A percentile compares a stretch with the other conserved stretches of the same genome.
Conservation (phyloP, 169 alveolate species). For the Eimeria maxima region DNA sequence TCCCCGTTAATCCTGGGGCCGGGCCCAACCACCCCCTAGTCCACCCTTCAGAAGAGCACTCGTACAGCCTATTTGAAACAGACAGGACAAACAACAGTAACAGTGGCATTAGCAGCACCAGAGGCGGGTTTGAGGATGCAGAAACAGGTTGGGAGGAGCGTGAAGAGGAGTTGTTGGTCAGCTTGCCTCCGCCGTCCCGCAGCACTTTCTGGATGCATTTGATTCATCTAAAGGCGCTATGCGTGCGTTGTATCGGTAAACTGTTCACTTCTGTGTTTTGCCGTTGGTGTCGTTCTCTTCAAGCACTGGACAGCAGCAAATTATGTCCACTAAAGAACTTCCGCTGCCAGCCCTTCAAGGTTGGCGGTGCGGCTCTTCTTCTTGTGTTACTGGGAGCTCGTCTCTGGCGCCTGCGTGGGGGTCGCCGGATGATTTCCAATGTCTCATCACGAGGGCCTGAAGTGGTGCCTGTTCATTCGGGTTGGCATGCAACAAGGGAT, state of each 20-base stretch:
- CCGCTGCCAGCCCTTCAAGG: not conserved
- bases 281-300: not conserved
- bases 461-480: not conserved
- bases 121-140: not conserved
- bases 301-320: not conserved
- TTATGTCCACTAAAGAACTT: not conserved
- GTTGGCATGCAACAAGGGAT: not conserved
- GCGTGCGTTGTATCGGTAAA: not conserved
- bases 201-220: not conserved
- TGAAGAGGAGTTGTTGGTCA: not conserved
- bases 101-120: not conserved
- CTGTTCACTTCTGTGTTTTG: not conserved
- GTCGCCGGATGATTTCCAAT: not conserved
- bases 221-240: not conserved
- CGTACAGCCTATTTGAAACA: not conserved
- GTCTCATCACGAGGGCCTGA: not conserved
- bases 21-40: not conserved
- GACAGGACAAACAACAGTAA: slow-evolving; percentile 1
- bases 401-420: slow-evolving; percentile 16
- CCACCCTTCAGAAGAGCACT: not conserved
- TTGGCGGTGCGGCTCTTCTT: not conserved
- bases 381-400: slow-evolving; percentile 4
- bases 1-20: not conserved
- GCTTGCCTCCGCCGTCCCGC: not conserved
- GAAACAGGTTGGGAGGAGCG: not conserved